Conservation (phyloP, 495 filamentous ascomycete genomes). For the Talaromyces borbonicus region DNA sequence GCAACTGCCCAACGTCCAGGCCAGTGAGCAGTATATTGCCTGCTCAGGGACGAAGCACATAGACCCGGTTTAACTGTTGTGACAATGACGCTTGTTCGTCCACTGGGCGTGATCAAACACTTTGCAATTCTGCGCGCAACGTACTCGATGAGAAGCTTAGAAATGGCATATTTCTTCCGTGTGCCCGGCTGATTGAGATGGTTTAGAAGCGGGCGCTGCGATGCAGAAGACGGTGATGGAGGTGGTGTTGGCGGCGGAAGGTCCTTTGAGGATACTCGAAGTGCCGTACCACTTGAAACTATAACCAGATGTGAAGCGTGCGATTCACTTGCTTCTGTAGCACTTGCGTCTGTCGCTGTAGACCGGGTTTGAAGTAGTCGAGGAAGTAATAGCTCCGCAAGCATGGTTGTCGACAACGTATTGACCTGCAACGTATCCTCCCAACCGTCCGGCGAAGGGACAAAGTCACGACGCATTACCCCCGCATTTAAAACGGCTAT, state of each 20-base stretch:
- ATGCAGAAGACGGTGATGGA: constrained; percentile 8
- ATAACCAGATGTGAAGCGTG: constrained; percentile 26
- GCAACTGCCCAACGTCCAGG: constrained; percentile 27
- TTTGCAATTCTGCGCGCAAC: constrained; percentile 27
- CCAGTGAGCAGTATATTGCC: constrained; percentile 26
- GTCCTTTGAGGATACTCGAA: constrained; percentile 24
- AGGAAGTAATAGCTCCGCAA: constrained; percentile 47
- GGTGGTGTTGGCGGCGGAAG: constrained; percentile 18
- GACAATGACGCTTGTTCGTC: constrained; percentile 31
- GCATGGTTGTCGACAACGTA: constrained; percentile 44
- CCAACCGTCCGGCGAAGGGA: constrained; percentile 33
- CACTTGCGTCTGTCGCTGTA: constrained; percentile 17
- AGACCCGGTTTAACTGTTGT: constrained; percentile 38
- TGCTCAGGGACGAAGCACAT: constrained; percentile 29
- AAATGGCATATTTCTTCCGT: constrained; percentile 33
- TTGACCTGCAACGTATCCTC: constrained; percentile 52
- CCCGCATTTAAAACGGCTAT: constrained; percentile 39
- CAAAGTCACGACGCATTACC: constrained; percentile 27
- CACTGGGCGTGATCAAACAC: constrained; percentile 21
- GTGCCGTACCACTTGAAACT: constrained; percentile 35
- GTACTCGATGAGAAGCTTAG: constrained; percentile 41
- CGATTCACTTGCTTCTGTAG: constrained; percentile 1
- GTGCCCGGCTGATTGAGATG: constrained; percentile 23
- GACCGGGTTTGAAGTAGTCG: too few relatives aligned
- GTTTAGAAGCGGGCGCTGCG: constrained; percentile 16